These are phyloP conservation scores for Wickerhamiella hasegawae DNA, from an alignment of 805 yeast genomes.

Conservation along the genomic window DNA sequence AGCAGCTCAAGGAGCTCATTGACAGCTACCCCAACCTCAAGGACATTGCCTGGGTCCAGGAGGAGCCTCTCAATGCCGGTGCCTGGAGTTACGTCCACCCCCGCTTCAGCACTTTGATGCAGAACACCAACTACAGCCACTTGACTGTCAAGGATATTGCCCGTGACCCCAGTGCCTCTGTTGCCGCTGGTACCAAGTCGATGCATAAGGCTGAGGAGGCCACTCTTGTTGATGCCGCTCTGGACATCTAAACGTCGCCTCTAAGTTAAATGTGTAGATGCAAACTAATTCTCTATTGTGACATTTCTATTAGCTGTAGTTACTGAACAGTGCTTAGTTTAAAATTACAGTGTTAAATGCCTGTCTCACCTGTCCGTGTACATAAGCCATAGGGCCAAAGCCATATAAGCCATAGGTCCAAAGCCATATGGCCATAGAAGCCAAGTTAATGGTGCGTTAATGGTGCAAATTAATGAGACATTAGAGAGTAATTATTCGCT, in stretches of 20 bases:
- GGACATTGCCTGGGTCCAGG: conserved; percentile 95
- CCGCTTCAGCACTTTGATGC: conserved; percentile 61
- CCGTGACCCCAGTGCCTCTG: conserved; percentile 95
- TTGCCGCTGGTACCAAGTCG: conserved; percentile 92
- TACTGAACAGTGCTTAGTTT: no score
- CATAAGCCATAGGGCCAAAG: no score
- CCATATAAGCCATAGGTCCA: no score
- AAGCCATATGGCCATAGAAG: no score
- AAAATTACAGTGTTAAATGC: no score
- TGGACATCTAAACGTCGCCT: conserved; percentile 14
- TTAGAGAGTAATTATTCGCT: no score
- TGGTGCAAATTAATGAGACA: no score
- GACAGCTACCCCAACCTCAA: conserved; percentile 64
- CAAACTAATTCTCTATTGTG: no score
- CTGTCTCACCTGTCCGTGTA: no score
- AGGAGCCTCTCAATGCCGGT: conserved; percentile 98
- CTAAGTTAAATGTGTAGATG: no score
- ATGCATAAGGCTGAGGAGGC: conserved; percentile 82
- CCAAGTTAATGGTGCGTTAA: no score
- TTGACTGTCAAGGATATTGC: conserved; percentile 70
- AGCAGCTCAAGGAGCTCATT: conserved; percentile 74
- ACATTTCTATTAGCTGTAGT: no score
- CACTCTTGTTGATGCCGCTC: conserved; percentile 67
- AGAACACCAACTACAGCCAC: conserved; percentile 55
- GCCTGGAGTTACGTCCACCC: conserved; percentile 67